These are phyloP conservation scores for Colletotrichum ledebouriae DNA, from an alignment of 2,329 filamentous ascomycete species.

Conservation along the genomic window DNA sequence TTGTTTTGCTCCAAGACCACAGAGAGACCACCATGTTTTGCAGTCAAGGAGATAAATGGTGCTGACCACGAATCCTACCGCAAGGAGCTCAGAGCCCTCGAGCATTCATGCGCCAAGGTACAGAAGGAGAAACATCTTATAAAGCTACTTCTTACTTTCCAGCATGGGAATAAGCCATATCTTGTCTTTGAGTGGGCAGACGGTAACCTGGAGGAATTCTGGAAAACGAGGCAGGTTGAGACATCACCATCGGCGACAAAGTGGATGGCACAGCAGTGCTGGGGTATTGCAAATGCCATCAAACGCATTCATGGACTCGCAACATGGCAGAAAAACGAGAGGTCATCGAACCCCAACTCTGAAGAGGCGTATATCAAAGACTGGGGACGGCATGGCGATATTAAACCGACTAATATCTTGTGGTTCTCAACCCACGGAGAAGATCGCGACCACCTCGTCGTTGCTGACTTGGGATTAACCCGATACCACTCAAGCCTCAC, in stretches of 20 bases:
- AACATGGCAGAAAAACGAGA: slow-evolving; percentile 15
- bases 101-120: slow-evolving; percentile 4
- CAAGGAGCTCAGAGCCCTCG: slow-evolving; percentile 22
- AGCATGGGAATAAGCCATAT: slow-evolving; percentile 27
- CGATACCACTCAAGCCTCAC: slow-evolving; percentile 22
- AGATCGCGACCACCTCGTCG: slow-evolving; percentile 17
- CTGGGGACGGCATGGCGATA: slow-evolving; percentile 34
- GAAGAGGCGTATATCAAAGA: slow-evolving; percentile 5
- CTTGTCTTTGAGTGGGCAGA: slow-evolving; percentile 44
- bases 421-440: slow-evolving; percentile 26
- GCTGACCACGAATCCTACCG: slow-evolving; percentile 9
- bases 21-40: slow-evolving; percentile 10
- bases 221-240: not conserved
- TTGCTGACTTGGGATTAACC: slow-evolving; percentile 27
- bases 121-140: slow-evolving; percentile 33
- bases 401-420: slow-evolving; percentile 32
- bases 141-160: slow-evolving; percentile 39
- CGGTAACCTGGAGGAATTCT: slow-evolving; percentile 39
- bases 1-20: not conserved
- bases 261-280: slow-evolving; percentile 31
- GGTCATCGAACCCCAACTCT: not conserved
- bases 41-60: slow-evolving; percentile 30
- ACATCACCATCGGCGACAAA: not conserved
- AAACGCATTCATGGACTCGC: slow-evolving; percentile 27
- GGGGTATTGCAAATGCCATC: slow-evolving; percentile 24